These are phyloP conservation scores for Persicaria tinctoria DNA, from an alignment of 148 eudicot species.

Conservation along the genomic window DNA sequence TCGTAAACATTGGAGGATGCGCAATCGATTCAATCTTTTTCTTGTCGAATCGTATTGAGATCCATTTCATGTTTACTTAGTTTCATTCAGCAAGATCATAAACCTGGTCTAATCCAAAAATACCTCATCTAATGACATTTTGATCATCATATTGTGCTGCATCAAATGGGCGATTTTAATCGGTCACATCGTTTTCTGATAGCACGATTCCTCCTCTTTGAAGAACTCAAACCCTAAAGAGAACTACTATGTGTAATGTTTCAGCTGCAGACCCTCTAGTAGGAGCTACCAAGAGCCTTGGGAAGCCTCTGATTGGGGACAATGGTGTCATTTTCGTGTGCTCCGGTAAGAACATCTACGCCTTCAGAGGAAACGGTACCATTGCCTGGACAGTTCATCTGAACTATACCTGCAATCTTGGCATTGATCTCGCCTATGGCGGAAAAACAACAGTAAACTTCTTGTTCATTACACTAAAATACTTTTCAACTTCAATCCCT, in stretches of 20 bases:
- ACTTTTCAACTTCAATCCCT: background rate
- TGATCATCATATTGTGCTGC: background rate
- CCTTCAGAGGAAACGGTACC: slow-evolving; percentile 73
- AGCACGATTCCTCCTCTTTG: too few species aligned
- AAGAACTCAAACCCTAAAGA: background rate
- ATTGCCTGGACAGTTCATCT: slow-evolving; percentile 54
- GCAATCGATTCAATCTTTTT: too few species aligned
- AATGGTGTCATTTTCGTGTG: slow-evolving; percentile 66
- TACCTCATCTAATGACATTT: too few species aligned
- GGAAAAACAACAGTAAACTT: slow-evolving; percentile 49
- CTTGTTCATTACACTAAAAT: background rate
- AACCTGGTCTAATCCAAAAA: too few species aligned
- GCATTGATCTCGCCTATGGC: slow-evolving; percentile 62
- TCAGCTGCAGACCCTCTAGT: slow-evolving; percentile 32
- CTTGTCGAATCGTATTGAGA: too few species aligned
- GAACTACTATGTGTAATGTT: slow-evolving; percentile 5
- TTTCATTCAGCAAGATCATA: too few species aligned
- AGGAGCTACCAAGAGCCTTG: slow-evolving; percentile 43
- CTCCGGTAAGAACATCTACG: slow-evolving; percentile 45
- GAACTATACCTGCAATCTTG: slow-evolving; percentile 50
- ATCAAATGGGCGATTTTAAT: background rate
- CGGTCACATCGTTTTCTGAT: background rate
- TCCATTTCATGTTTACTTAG: too few species aligned
- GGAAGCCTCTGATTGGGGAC: slow-evolving; percentile 56
- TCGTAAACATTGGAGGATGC: too few species aligned